Conservation (phyloP, 2,329 filamentous ascomycete genomes). For the Colletotrichum tropicale region DNA sequence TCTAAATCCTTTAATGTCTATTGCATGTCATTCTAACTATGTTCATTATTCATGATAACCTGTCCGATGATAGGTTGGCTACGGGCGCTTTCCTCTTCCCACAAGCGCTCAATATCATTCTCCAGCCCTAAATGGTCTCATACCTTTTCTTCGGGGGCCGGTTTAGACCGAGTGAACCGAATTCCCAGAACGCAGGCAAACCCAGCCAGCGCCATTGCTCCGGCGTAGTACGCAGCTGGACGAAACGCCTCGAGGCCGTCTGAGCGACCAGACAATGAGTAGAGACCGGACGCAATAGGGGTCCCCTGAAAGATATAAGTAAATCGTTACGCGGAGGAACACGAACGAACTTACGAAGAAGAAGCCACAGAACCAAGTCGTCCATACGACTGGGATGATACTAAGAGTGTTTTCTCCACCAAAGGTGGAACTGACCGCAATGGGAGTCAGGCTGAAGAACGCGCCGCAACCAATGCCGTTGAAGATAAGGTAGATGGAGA, state of each 20-base stretch:
- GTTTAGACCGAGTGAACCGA: background rate
- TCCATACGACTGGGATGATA: conserved; percentile 30
- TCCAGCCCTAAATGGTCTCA: fast-evolving
- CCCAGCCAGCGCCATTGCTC: conserved; percentile 25
- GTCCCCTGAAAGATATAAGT: conserved; percentile 22
- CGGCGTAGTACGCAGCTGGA: conserved; percentile 31
- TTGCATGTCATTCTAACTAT: background rate
- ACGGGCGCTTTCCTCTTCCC: background rate
- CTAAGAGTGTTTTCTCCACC: conserved; percentile 27
- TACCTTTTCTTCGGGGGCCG: background rate
- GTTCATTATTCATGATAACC: background rate
- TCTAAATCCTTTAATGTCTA: background rate
- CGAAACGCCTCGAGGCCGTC: conserved; percentile 24
- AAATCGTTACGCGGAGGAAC: too few species aligned
- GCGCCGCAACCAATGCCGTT: conserved; percentile 32
- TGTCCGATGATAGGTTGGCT: fast-evolving
- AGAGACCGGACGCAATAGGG: conserved; percentile 29
- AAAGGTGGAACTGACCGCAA: conserved; percentile 24
- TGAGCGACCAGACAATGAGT: conserved; percentile 23
- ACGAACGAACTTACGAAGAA: conserved; percentile 26
- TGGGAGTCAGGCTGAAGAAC: conserved; percentile 31
- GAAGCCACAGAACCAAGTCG: conserved; percentile 30
- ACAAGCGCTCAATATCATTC: fast-evolving
- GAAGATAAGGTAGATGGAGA: conserved; percentile 27
- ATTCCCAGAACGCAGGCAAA: background rate